Base-by-base conservation (phyloP, 2,329 filamentous ascomycete species). In the Uncinocarpus reesii region DNA sequence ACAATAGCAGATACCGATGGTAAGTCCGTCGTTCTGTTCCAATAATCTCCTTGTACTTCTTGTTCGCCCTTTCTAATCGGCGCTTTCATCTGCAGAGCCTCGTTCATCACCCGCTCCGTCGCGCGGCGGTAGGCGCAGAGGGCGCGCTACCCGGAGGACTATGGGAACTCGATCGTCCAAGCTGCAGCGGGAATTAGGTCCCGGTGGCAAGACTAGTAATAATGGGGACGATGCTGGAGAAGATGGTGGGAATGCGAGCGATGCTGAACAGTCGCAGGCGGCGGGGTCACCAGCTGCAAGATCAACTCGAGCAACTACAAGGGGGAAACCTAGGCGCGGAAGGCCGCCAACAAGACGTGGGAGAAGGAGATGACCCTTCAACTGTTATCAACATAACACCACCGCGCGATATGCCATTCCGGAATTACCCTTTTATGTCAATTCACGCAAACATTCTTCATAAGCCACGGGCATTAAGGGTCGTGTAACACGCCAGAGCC, bases 1-100 rank as follows among this genome's bases (percentile, higher is more conserved):
- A 72, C 68, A 7, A 62, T 69, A 20, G 69, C 66, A 40, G 68
- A 72, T 48, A 72, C 70, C 44, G 71, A 73, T 59, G 71, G 70
- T 70, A 55, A 53, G 63, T 6, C 53, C 2, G 11, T n/a, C 41
- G n/a, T 43, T 4, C 18, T 11, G 2, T 34, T 43, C 16, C 1
- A 5, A 38, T 15, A n/a, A 4, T 16, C 29, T n/a, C 13, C 47
- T 29, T 8, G 2, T 13, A 41, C 8, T 24, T 10, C 45, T 34
- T 42, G 26, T 41, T 23, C 23, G 4, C 23, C 18, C 38, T 35
- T 23, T 42, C 34, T 47, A 18, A 32, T 15, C 29, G 4, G 18
- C 5, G 20, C 10, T 20, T 18, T 29, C 13, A 35, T 40, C 29
- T 49, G 18, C 49, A 71, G 69, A 71, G 55, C 62, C 64, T 4